Evolutionary conservation across 371 early-diverging fungal genomes (phyloP).

Genomic region (Mucor ambiguus): DNA sequence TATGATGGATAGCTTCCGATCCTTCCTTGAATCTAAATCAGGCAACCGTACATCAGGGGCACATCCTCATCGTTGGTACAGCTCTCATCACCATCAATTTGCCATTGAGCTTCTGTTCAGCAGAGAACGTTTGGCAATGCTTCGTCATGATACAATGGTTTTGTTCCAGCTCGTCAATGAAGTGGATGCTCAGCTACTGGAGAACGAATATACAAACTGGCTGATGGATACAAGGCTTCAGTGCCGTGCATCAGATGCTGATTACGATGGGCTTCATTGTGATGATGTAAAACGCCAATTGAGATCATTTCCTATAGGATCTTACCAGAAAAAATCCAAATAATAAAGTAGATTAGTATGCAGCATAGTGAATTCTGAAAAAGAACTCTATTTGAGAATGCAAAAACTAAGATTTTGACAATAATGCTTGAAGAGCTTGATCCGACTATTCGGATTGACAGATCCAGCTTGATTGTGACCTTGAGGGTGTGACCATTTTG

Average conservation of each 20-base stretch:
- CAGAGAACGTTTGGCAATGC: constrained; percentile 57
- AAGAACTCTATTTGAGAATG: too few species aligned
- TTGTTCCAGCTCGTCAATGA: constrained; percentile 60
- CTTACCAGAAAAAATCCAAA: not conserved
- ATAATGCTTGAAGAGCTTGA: too few species aligned
- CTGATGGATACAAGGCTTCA: constrained; percentile 55
- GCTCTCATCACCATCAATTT: constrained; percentile 49
- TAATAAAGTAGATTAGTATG: not conserved
- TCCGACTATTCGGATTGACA: too few species aligned
- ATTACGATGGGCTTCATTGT: constrained; percentile 19
- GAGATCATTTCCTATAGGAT: constrained; percentile 11
- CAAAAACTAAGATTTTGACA: too few species aligned
- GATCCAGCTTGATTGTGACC: not conserved
- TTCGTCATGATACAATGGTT: constrained; percentile 59
- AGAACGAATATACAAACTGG: constrained; percentile 65
- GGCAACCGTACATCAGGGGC: constrained; percentile 9
- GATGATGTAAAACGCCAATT: constrained; percentile 29
- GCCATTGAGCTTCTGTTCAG: constrained; percentile 55
- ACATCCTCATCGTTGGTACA: constrained; percentile 34
- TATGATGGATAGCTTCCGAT: constrained; percentile 21
- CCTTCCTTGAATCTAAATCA: constrained; percentile 25
- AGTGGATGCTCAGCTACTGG: constrained; percentile 54
- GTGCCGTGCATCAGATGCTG: constrained; percentile 32
- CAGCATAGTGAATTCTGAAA: too few species aligned
- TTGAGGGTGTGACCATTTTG: constrained; percentile 4